phyloP scores from a whole-genome alignment of 1,284 basidiomycete species.

The Sphaerobolus stellatus region DNA sequence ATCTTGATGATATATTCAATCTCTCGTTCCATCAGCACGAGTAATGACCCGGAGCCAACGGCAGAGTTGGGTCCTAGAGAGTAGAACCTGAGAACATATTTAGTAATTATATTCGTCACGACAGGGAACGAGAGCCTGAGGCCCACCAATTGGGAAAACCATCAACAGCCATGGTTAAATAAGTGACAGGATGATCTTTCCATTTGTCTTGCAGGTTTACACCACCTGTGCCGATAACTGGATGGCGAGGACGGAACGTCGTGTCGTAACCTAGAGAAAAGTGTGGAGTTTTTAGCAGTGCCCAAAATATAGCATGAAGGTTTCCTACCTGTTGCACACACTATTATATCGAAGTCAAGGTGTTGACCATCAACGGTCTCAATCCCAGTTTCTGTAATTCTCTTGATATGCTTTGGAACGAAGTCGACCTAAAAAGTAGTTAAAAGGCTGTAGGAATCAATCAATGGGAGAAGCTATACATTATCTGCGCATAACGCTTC shows the following conservation, averaged over 20 bases:
- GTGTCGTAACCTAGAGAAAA: constrained; percentile 49
- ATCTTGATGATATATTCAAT: constrained; percentile 53
- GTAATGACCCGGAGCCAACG: constrained; percentile 51
- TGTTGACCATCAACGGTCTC: constrained; percentile 53
- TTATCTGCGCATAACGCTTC: constrained; percentile 62
- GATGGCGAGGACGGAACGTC: constrained; percentile 48
- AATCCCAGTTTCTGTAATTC: constrained; percentile 53
- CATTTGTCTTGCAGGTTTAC: constrained; percentile 48
- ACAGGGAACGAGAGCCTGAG: neutral
- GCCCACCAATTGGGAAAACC: constrained; percentile 56
- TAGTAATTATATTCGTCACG: constrained; percentile 35
- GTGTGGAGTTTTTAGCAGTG: neutral
- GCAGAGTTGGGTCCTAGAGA: constrained; percentile 55
- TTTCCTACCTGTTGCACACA: constrained; percentile 63
- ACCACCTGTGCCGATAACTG: constrained; percentile 52
- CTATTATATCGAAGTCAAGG: constrained; percentile 55
- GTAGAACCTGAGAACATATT: constrained; percentile 12
- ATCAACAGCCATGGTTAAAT: constrained; percentile 53
- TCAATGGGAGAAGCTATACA: constrained; percentile 30
- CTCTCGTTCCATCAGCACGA: constrained; percentile 54
- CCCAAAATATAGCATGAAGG: neutral
- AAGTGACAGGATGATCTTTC: constrained; percentile 52
- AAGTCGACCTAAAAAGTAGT: constrained; percentile 56
- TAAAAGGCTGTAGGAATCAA: neutral
- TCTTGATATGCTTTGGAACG: constrained; percentile 47